Percentiles rank a stretch among this genome's conserved stretches.
Evolutionary conservation across 306 rosid genomes (phyloP).

Genomic region (Urtica urens): DNA sequence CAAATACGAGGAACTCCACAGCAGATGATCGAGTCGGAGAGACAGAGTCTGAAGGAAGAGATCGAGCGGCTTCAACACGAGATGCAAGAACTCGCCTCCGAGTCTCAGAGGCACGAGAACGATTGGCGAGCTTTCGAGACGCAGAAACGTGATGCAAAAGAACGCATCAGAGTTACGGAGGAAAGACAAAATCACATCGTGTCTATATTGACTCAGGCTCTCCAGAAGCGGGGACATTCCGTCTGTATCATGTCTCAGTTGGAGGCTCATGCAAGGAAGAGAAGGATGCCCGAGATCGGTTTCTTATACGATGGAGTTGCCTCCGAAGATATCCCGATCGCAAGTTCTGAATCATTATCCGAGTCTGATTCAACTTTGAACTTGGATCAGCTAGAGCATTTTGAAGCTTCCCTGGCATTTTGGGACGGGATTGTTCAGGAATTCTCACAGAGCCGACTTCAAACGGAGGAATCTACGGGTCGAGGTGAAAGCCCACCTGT

Average conservation of each 20-base stretch:
- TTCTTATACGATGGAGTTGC: constrained; percentile 23
- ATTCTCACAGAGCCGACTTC: constrained; percentile 12
- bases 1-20: constrained; percentile 40
- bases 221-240: constrained; percentile 41
- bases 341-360: constrained; percentile 19
- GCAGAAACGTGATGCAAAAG: constrained; percentile 26
- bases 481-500: constrained; percentile 33
- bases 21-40: constrained; percentile 37
- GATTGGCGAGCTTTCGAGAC: constrained; percentile 30
- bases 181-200: constrained; percentile 37
- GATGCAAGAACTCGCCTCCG: constrained; percentile 33
- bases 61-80: constrained; percentile 49
- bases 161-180: constrained; percentile 37
- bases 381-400: constrained; percentile 35
- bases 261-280: constrained; percentile 40
- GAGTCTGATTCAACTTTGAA: constrained; percentile 10
- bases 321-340: constrained; percentile 32
- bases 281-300: constrained; percentile 41
- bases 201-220: constrained; percentile 34
- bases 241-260: constrained; percentile 31
- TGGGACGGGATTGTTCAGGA: constrained; percentile 49
- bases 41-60: constrained; percentile 34
- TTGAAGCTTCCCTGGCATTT: constrained; percentile 45
- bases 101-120: constrained; percentile 37
- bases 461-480: constrained; percentile 39